phyloP scores from a whole-genome alignment of 176 grass and related monocot genomes.

The Triticum dicoccoides region DNA sequence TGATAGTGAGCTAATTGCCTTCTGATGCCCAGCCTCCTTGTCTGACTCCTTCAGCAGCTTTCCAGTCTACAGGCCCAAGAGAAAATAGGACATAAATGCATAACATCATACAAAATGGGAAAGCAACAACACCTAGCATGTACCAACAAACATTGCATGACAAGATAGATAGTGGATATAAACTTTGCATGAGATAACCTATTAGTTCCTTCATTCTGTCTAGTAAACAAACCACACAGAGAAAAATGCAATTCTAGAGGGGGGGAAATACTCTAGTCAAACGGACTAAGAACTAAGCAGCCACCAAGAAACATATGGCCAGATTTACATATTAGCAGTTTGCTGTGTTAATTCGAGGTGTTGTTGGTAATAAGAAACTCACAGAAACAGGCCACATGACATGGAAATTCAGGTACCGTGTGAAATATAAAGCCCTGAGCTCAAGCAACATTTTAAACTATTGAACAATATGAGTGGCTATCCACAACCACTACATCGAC shows the following conservation, averaged over 20 bases:
- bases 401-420: not conserved
- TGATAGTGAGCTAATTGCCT: slow-evolving; percentile 67
- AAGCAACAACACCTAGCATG: not conserved
- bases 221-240: not conserved
- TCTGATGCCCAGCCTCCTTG: slow-evolving; percentile 70
- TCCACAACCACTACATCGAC: not conserved
- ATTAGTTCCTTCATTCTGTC: not conserved
- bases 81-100: slow-evolving; percentile 14
- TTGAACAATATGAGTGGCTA: too few relatives aligned
- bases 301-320: not conserved
- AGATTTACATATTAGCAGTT: not conserved
- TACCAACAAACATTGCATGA: not conserved
- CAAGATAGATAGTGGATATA: not conserved
- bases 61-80: slow-evolving; percentile 54
- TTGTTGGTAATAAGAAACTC: not conserved
- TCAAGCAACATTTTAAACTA: not conserved
- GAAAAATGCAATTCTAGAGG: not conserved
- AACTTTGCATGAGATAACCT: not conserved
- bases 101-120: not conserved
- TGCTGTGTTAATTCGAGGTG: not conserved
- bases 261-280: not conserved
- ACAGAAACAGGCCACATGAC: not conserved
- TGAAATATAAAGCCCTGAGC: not conserved
- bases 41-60: slow-evolving; percentile 70
- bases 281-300: not conserved